Conservation (phyloP, 306 rosid genomes). For the Ziziphus jujuba region DNA sequence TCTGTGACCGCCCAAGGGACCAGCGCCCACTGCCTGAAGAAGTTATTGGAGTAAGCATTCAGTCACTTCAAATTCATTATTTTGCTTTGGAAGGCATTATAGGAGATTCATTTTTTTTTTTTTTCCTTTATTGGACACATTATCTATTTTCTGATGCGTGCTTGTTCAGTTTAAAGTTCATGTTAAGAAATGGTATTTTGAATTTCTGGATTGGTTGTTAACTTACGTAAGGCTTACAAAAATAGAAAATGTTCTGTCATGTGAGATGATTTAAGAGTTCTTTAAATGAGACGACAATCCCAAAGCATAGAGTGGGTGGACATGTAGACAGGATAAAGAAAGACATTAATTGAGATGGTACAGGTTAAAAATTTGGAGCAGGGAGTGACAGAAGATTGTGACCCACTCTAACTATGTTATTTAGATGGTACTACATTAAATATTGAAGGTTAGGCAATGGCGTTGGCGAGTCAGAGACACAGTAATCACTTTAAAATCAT, state of each 20-base stretch:
- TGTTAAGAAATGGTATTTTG: background rate
- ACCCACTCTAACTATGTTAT: no score
- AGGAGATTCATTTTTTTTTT: no score
- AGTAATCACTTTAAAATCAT: no score
- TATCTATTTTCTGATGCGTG: slow-evolving; percentile 9
- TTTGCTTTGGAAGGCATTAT: slow-evolving; percentile 11
- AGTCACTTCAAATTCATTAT: slow-evolving; percentile 17
- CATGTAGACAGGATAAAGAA: no score
- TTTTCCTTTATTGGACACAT: background rate
- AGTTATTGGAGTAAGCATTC: slow-evolving; percentile 77
- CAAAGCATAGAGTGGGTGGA: background rate
- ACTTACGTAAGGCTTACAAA: background rate
- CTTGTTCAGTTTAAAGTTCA: background rate
- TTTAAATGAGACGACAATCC: background rate
- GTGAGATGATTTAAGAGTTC: background rate
- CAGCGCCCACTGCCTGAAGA: slow-evolving; percentile 96
- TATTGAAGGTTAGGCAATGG: no score
- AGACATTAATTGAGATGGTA: background rate
- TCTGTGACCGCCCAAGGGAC: slow-evolving; percentile 93
- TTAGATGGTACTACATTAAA: no score
- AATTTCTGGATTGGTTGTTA: background rate
- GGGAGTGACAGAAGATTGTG: no score
- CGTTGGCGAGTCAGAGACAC: no score
- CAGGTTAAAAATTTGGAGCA: background rate
- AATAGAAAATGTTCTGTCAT: background rate